Conservation (phyloP, 2,329 filamentous ascomycete genomes). For the Chaetomiaceae sp. region DNA sequence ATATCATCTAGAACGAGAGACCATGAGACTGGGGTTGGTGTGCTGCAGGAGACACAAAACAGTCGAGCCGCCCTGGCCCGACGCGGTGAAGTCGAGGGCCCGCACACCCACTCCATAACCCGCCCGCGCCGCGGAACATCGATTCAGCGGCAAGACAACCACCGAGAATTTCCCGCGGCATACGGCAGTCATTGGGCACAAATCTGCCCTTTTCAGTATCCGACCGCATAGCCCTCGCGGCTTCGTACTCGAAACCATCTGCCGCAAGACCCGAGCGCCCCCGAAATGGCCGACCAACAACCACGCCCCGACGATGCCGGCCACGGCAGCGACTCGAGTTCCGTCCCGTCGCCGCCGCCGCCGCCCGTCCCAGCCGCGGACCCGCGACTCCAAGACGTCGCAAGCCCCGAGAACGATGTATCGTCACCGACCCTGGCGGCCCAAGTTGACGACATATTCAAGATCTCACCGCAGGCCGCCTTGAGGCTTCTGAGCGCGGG, state of each 20-base stretch:
- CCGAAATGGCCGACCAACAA: slow-evolving; percentile 17
- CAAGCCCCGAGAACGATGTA: slow-evolving; percentile 16
- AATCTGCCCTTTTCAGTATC: background rate
- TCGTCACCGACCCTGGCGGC: slow-evolving; percentile 28
- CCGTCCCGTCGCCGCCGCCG: slow-evolving; percentile 34
- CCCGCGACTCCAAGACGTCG: slow-evolving; percentile 28
- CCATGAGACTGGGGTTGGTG: slow-evolving; percentile 20
- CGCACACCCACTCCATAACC: background rate
- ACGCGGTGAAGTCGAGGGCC: background rate
- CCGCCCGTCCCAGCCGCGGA: slow-evolving; percentile 36
- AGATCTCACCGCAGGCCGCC: slow-evolving; percentile 66
- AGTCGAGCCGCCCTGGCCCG: slow-evolving; percentile 20
- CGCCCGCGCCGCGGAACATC: background rate
- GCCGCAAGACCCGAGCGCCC: background rate
- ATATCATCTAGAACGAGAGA: slow-evolving; percentile 16
- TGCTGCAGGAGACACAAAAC: slow-evolving; percentile 13
- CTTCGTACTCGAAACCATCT: too few species aligned
- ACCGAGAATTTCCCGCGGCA: background rate
- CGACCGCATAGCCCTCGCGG: too few species aligned
- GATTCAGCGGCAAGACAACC: background rate
- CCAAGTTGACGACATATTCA: slow-evolving; percentile 62
- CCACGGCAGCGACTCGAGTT: slow-evolving; percentile 22
- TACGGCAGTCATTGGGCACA: too few species aligned
- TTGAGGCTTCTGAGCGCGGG: slow-evolving; percentile 72
- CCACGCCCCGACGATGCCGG: slow-evolving; percentile 8